Percentiles rank a stretch among this genome's conserved stretches.
phyloP scores from a whole-genome alignment of 345 rosid genomes.

The Firmiana major region DNA sequence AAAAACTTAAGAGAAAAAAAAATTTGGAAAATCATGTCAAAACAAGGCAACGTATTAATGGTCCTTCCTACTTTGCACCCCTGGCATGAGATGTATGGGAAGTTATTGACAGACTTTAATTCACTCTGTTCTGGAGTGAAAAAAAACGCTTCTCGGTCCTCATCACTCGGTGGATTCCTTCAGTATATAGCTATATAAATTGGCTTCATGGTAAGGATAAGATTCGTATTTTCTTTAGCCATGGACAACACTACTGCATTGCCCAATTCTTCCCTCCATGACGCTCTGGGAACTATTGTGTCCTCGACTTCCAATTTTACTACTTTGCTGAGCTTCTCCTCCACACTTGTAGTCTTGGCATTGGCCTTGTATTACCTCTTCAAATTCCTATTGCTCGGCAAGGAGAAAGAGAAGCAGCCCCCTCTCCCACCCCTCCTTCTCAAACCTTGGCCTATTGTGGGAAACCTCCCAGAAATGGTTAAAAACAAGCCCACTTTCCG shows the following conservation, averaged over 20 bases:
- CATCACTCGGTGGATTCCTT: neutral
- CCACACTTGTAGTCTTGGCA: neutral
- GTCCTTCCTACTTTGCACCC: neutral
- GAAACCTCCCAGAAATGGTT: conserved; percentile 31
- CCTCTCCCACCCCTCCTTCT: conserved; percentile 43
- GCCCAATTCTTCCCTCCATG: neutral
- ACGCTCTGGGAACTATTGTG: neutral
- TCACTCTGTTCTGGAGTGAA: neutral
- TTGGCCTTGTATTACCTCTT: neutral
- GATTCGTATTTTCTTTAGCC: neutral
- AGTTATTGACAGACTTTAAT: neutral
- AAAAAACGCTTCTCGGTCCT: too few species aligned
- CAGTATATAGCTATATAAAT: neutral
- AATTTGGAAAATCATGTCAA: neutral
- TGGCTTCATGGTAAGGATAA: neutral
- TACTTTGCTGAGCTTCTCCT: neutral
- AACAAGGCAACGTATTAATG: neutral
- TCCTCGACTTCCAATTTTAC: neutral
- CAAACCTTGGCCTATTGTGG: conserved; percentile 41
- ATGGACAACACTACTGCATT: neutral
- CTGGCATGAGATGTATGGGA: neutral
- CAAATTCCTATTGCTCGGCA: neutral
- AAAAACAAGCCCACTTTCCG: conserved; percentile 31
- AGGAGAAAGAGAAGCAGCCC: neutral
- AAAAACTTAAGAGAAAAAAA: neutral